Evolutionary conservation across 352 stramenopile species (phyloP).

Genomic region (Pythium myriotylum): DNA sequence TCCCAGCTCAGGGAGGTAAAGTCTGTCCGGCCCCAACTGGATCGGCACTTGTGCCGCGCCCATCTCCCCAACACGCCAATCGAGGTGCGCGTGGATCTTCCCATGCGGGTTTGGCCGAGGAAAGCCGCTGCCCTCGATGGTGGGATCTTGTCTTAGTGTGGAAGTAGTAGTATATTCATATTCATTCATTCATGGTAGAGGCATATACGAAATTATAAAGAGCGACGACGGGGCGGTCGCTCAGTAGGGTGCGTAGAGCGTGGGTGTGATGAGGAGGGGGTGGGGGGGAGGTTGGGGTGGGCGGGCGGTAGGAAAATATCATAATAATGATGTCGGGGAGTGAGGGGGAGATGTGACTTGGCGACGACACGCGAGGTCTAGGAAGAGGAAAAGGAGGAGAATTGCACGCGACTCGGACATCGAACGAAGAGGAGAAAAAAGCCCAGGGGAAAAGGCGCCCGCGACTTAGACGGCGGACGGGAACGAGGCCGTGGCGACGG

Average conservation of each 20-base stretch:
- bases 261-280: background rate
- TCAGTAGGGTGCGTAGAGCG: background rate
- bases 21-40: background rate
- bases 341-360: background rate
- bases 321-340: conserved; percentile 5
- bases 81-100: background rate
- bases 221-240: background rate
- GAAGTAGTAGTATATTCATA: no score
- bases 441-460: background rate
- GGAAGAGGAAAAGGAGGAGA: no score
- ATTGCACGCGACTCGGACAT: conserved; percentile 4
- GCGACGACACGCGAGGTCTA: background rate
- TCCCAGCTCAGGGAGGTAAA: background rate
- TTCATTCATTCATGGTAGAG: no score
- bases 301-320: background rate
- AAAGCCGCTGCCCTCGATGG: no score
- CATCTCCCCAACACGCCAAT: conserved; percentile 1
- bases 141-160: no score
- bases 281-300: background rate
- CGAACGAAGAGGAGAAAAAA: background rate
- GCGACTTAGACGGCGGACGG: conserved; percentile 21
- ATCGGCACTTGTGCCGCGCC: background rate
- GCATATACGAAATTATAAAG: no score
- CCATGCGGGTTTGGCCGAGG: background rate
- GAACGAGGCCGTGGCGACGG: conserved; percentile 21